Evolutionary conservation across 176 grass and related monocot species (phyloP), one percentile per base, ranked within the genome.

Genomic region (Zea luxurians): DNA sequence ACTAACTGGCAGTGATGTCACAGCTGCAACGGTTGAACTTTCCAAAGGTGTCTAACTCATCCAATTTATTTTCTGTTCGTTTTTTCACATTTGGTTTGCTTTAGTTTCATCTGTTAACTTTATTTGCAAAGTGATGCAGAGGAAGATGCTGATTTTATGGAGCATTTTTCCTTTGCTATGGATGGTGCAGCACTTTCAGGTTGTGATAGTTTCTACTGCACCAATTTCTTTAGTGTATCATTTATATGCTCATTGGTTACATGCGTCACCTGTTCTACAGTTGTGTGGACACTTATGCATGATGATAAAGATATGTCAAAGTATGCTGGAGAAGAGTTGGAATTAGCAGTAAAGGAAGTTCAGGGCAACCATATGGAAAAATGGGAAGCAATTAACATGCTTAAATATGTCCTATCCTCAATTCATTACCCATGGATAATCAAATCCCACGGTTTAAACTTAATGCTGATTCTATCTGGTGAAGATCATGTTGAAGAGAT

Each of bases 111-210:
- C 78, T 89, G 64, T 80, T 80, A n/a, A 27, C 83, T 93, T 61
- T 61, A 36, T 82, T 86, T 61, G 73, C 46, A 83, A 87, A 82
- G 62, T 84, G 78, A 78, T 88, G 72, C 84, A 90, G 94, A 84
- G 48, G 89, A 90, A 53, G 89, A 84, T 58, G 82, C 73, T 40
- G 79, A 85, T 37, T 62, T 88, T 76, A 4, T 86, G 63, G 42
- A 75, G 13, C 86, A 77, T 53, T 93, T 93, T 87, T 82, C 89
- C 57, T 82, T 70, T 72, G 80, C 84, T 59, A 85, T 80, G 79
- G 84, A 90, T 77, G 91, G 94, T 69, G 86, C 94, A 86, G 48
- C 37, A 62, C 84, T 97, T 83, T 77, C 91, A 93, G 91, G 94
- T 97, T 47, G 69, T 74, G 61, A 73, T 83, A 68, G 62, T 78